Evolutionary conservation across 2,329 filamentous ascomycete genomes (phyloP).

Genomic region (Blastomyces percursus): DNA sequence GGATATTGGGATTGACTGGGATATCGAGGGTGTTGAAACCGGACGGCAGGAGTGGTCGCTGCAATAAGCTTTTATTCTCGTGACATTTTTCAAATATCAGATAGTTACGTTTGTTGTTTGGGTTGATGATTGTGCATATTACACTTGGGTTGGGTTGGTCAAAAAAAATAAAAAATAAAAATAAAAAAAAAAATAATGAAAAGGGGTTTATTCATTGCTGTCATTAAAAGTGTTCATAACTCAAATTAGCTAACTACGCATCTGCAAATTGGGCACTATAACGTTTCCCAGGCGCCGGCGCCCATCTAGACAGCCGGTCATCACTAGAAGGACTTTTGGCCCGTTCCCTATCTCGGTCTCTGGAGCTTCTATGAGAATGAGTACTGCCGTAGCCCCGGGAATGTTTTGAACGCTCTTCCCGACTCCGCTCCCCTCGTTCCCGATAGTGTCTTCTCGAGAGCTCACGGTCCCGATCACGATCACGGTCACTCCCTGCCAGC

Average conservation of each 20-base stretch:
- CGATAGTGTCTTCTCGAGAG: conserved; percentile 13
- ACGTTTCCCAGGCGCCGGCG: conserved; percentile 6
- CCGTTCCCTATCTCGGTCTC: neutral
- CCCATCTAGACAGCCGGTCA: neutral
- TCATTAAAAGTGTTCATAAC: neutral
- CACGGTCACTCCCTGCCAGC: conserved; percentile 12
- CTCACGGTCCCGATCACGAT: conserved; percentile 9
- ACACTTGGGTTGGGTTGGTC: neutral
- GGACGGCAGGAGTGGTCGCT: conserved; percentile 34
- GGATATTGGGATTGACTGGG: conserved; percentile 55
- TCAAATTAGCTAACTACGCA: neutral
- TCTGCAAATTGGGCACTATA: conserved; percentile 12
- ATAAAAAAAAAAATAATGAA: no score
- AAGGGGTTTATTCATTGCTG: neutral
- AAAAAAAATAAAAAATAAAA: no score
- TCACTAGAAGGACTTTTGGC: neutral
- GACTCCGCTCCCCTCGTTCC: neutral
- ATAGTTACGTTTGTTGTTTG: neutral
- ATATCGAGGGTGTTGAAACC: conserved; percentile 33
- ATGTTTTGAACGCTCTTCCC: neutral
- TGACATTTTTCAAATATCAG: neutral
- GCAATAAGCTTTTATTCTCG: conserved; percentile 20
- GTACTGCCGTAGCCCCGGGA: conserved; percentile 1
- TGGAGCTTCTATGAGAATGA: conserved; percentile 5
- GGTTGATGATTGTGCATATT: neutral